These are phyloP conservation scores for Cenchrus americanus DNA, from an alignment of 176 grass and related monocot genomes.

Conservation along the genomic window DNA sequence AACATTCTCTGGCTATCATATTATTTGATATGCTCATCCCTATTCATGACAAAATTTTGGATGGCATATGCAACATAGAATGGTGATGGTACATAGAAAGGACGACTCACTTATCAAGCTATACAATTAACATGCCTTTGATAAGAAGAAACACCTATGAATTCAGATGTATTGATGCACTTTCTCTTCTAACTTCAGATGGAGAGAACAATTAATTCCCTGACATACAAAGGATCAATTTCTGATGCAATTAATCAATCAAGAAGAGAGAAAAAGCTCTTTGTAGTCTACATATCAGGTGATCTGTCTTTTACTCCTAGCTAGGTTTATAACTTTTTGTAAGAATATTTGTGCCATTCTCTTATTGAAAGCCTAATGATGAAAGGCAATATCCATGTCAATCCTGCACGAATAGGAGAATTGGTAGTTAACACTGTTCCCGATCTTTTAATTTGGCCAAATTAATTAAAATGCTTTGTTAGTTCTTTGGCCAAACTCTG, in stretches of 20 bases:
- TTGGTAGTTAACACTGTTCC: not conserved
- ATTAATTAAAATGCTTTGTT: not conserved
- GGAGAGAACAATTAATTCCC: slow-evolving; percentile 66
- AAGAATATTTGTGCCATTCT: not conserved
- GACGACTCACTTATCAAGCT: not conserved
- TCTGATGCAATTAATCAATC: slow-evolving; percentile 81
- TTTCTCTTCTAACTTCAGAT: slow-evolving; percentile 57
- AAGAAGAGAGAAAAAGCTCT: slow-evolving; percentile 81
- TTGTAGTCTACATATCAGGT: slow-evolving; percentile 97
- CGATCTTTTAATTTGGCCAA: not conserved
- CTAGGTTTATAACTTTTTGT: slow-evolving; percentile 9
- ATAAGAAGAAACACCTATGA: not conserved
- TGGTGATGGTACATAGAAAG: not conserved
- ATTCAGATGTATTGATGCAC: slow-evolving; percentile 7
- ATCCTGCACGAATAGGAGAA: slow-evolving; percentile 3
- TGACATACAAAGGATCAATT: slow-evolving; percentile 84
- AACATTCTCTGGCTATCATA: not conserved
- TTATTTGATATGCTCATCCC: not conserved
- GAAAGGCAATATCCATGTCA: not conserved
- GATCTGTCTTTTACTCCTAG: slow-evolving; percentile 18
- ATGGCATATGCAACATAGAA: not conserved
- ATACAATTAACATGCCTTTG: not conserved
- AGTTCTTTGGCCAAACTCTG: not conserved
- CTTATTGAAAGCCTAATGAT: slow-evolving; percentile 20
- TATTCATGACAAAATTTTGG: not conserved